These are phyloP conservation scores for Pyrrhoderma noxium DNA, from an alignment of 1,284 basidiomycete species.

Conservation along the genomic window DNA sequence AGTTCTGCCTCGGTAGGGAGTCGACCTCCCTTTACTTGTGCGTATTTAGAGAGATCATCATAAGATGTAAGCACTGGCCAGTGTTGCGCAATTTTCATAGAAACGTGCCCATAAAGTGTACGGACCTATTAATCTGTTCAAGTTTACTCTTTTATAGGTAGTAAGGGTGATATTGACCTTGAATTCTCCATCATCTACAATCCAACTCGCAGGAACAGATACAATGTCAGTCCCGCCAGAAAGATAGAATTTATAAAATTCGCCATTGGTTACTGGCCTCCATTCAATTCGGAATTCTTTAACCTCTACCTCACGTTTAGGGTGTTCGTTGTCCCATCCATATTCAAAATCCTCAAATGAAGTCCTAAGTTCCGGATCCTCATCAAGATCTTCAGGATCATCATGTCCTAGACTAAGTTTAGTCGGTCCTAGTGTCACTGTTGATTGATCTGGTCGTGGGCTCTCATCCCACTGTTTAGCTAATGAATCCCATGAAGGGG, in stretches of 20 bases:
- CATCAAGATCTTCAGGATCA: constrained; percentile 74
- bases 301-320: constrained; percentile 51
- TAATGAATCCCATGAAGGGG: constrained; percentile 73
- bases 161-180: too few species aligned
- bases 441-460: constrained; percentile 34
- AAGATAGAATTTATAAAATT: constrained; percentile 58
- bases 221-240: constrained; percentile 32
- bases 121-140: constrained; percentile 44
- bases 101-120: constrained; percentile 82
- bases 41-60: constrained; percentile 74
- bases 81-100: constrained; percentile 64
- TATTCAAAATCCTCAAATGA: constrained; percentile 46
- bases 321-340: constrained; percentile 96
- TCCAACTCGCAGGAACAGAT: constrained; percentile 63
- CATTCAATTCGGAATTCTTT: constrained; percentile 69
- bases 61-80: constrained; percentile 89
- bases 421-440: constrained; percentile 53
- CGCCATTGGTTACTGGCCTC: constrained; percentile 80
- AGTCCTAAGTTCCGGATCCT: constrained; percentile 24
- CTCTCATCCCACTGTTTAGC: constrained; percentile 55
- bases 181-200: constrained; percentile 42
- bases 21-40: constrained; percentile 79
- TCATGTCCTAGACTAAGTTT: constrained; percentile 74
- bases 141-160: too few species aligned
- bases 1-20: constrained; percentile 90